Evolutionary conservation across 768 basidiomycete species (phyloP).

Genomic region (Fomitopsis serialis): DNA sequence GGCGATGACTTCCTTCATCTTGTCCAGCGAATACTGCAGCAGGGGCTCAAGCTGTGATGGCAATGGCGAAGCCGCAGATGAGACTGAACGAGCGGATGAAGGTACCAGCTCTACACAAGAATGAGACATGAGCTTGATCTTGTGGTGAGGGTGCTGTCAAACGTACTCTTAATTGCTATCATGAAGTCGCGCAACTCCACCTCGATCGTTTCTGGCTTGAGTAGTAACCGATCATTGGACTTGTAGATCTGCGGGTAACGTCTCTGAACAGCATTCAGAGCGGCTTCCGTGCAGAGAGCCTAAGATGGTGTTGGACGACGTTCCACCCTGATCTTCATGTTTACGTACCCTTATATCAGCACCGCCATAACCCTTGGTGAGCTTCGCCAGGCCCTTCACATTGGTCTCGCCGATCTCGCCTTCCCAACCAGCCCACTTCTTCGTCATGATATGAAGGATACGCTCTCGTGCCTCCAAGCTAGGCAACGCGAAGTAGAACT

Average conservation of each 20-base stretch:
- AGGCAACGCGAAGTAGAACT: constrained; percentile 96
- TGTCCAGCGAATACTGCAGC: constrained; percentile 60
- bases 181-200: constrained; percentile 91
- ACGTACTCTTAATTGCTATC: constrained; percentile 91
- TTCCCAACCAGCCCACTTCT: constrained; percentile 83
- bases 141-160: too few relatives aligned
- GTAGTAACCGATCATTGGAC: constrained; percentile 75
- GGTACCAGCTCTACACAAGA: constrained; percentile 77
- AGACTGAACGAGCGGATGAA: constrained; percentile 87
- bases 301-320: constrained; percentile 13
- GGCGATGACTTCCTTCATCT: constrained; percentile 65
- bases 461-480: constrained; percentile 77
- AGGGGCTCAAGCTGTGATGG: constrained; percentile 82
- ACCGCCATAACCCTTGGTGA: constrained; percentile 97
- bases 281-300: constrained; percentile 97
- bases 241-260: constrained; percentile 98
- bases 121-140: background rate
- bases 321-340: constrained; percentile 4
- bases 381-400: constrained; percentile 65
- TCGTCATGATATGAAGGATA: constrained; percentile 88
- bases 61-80: constrained; percentile 80
- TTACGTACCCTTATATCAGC: constrained; percentile 80
- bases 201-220: constrained; percentile 81
- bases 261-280: constrained; percentile 92
- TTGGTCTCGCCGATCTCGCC: constrained; percentile 42